These are phyloP conservation scores for Fraxinus ornus DNA, from an alignment of 305 asterid species.

Conservation along the genomic window DNA sequence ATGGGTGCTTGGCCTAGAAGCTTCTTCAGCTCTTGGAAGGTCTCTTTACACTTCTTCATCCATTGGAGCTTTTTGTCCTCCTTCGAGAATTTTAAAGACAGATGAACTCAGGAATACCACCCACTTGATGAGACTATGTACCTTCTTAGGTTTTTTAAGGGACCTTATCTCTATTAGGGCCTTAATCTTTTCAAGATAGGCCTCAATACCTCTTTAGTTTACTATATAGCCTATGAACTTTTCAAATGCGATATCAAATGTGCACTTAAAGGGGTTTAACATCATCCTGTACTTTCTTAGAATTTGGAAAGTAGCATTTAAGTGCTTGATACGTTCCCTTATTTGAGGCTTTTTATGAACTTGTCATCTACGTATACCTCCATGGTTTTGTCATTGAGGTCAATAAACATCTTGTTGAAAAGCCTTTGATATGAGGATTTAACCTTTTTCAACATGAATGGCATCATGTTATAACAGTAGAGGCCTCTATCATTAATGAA, in stretches of 20 bases:
- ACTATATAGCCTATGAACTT: not conserved
- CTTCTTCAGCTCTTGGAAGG: not conserved
- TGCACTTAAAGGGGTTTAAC: not conserved
- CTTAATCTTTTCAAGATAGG: not conserved
- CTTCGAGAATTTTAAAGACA: not conserved
- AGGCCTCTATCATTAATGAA: not conserved
- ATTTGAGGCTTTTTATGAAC: not conserved
- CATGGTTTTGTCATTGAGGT: not conserved
- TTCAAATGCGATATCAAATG: not conserved
- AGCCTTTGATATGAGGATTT: not conserved
- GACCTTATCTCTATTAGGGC: not conserved
- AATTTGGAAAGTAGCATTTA: not conserved
- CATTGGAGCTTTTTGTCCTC: not conserved
- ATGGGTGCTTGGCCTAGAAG: not conserved
- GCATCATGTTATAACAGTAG: not conserved
- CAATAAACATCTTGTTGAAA: not conserved
- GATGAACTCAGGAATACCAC: not conserved
- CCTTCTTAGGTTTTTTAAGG: not conserved
- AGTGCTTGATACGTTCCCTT: not conserved
- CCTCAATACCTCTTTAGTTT: not conserved
- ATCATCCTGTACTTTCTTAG: not conserved
- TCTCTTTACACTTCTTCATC: not conserved
- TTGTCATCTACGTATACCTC: not conserved
- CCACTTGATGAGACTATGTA: not conserved
- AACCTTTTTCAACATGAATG: not conserved